Evolutionary conservation across 2,329 filamentous ascomycete species (phyloP).

Genomic region (Arthrinium phaeospermum): DNA sequence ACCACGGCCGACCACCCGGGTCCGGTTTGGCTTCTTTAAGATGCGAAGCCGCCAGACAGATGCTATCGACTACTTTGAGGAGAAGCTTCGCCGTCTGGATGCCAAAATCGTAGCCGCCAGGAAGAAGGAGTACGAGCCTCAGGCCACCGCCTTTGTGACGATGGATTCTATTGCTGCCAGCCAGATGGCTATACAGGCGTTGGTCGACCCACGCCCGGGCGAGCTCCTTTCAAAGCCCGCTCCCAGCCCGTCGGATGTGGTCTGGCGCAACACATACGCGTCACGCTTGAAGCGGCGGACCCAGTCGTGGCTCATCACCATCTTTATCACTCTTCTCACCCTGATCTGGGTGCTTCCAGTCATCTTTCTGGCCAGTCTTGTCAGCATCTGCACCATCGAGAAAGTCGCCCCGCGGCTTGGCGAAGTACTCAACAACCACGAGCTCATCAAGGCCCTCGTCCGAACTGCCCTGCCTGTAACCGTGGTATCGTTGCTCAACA

Average conservation of each 20-base stretch:
- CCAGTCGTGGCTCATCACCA: constrained; percentile 82
- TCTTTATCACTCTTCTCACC: constrained; percentile 81
- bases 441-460: constrained; percentile 76
- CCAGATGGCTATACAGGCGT: constrained; percentile 95
- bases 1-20: constrained; percentile 68
- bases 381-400: constrained; percentile 82
- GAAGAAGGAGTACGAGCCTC: constrained; percentile 76
- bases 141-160: constrained; percentile 90
- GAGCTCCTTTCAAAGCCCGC: constrained; percentile 84
- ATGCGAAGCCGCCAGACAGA: constrained; percentile 78
- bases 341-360: constrained; percentile 88
- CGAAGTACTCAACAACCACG: constrained; percentile 68
- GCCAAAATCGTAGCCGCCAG: constrained; percentile 74
- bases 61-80: constrained; percentile 93
- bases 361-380: constrained; percentile 75
- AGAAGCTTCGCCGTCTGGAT: constrained; percentile 80
- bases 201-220: constrained; percentile 88
- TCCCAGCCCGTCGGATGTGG: constrained; percentile 88
- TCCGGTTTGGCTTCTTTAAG: constrained; percentile 81
- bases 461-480: constrained; percentile 88
- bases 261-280: constrained; percentile 93
- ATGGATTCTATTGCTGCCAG: constrained; percentile 93
- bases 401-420: constrained; percentile 75
- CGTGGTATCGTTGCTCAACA: constrained; percentile 83
- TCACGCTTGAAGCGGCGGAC: constrained; percentile 75